Conservation (phyloP, 257 asterid genomes). For the Voacanga thouarsii region DNA sequence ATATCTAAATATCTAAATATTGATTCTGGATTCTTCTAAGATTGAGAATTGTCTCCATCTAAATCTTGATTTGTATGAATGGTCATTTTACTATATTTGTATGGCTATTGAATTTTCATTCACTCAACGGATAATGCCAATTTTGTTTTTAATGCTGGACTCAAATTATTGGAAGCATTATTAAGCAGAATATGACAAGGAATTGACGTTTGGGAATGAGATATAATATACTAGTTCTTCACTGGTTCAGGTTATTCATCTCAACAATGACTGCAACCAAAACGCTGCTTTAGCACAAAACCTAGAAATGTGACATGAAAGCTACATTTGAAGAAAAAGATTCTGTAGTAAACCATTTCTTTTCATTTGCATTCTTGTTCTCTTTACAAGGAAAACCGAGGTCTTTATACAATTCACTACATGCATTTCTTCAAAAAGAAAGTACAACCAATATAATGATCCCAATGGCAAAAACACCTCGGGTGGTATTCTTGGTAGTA, state of each 20-base stretch:
- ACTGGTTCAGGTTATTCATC: background rate
- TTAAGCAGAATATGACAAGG: background rate
- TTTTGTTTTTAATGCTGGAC: background rate
- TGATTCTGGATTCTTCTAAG: background rate
- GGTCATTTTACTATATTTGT: too few species aligned
- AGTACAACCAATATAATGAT: too few species aligned
- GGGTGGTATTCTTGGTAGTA: too few species aligned
- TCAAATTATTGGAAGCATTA: slow-evolving; percentile 1
- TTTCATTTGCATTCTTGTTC: background rate
- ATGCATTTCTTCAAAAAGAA: background rate
- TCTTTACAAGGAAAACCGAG: too few species aligned
- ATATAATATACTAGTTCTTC: background rate
- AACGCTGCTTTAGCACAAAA: background rate
- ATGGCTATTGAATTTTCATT: background rate
- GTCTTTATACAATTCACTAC: background rate
- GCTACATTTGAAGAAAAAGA: background rate
- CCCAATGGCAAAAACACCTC: too few species aligned
- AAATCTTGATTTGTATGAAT: background rate
- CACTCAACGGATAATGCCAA: background rate
- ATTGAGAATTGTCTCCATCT: background rate
- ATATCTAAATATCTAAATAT: too few species aligned
- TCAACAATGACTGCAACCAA: background rate
- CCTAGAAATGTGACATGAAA: background rate
- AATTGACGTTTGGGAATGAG: background rate
- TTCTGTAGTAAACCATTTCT: too few species aligned